These are phyloP conservation scores for Epichloe gansuensis DNA, from an alignment of 2,329 filamentous ascomycete species.

Conservation along the genomic window DNA sequence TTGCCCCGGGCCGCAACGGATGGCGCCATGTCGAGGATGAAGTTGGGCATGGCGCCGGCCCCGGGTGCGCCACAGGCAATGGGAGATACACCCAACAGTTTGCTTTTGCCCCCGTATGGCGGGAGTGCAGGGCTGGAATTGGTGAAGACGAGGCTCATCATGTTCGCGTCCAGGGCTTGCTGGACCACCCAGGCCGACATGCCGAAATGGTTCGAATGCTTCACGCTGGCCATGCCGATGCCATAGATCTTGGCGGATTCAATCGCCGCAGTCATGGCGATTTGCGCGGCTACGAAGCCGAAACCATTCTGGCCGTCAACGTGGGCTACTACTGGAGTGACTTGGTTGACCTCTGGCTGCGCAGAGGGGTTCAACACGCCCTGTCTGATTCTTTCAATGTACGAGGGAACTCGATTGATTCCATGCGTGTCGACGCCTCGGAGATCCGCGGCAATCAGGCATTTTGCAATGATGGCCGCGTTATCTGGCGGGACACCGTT, in stretches of 20 bases:
- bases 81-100: constrained; percentile 61
- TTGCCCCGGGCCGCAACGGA: constrained; percentile 58
- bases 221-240: constrained; percentile 64
- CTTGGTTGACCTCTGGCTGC: constrained; percentile 41
- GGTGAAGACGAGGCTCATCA: constrained; percentile 60
- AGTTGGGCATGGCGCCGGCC: constrained; percentile 34
- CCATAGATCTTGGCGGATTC: constrained; percentile 51
- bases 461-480: constrained; percentile 50
- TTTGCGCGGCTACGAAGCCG: constrained; percentile 57
- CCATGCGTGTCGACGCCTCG: constrained; percentile 69
- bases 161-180: constrained; percentile 57
- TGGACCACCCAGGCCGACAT: constrained; percentile 75
- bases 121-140: constrained; percentile 62
- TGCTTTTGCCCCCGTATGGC: constrained; percentile 53
- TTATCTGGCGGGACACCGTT: constrained; percentile 47
- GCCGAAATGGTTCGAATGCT: constrained; percentile 70
- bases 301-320: constrained; percentile 60
- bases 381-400: constrained; percentile 59
- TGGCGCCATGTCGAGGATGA: constrained; percentile 66
- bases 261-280: constrained; percentile 55
- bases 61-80: constrained; percentile 66
- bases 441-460: constrained; percentile 61
- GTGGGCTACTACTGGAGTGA: constrained; percentile 59
- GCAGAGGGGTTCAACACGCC: constrained; percentile 52
- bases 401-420: constrained; percentile 65